Conservation (phyloP, 805 yeast genomes). For the Metschnikowia dekortorum region DNA sequence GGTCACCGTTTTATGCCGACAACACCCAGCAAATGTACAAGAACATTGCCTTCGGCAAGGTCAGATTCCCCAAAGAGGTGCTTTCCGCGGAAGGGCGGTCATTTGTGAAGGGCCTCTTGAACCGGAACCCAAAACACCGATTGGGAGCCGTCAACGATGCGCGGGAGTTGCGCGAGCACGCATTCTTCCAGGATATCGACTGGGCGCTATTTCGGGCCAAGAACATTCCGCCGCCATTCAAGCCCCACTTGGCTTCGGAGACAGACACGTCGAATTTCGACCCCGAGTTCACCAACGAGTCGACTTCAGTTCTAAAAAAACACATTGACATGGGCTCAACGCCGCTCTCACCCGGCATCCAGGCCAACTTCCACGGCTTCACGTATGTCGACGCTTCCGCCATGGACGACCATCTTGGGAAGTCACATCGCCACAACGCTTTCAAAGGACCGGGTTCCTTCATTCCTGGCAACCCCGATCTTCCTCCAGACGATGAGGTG, state of each 20-base stretch:
- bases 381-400: conserved; percentile 94
- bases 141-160: conserved; percentile 91
- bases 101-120: conserved; percentile 90
- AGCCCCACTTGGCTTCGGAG: conserved; percentile 87
- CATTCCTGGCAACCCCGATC: conserved; percentile 72
- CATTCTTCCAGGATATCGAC: conserved; percentile 86
- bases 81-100: conserved; percentile 89
- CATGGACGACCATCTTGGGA: conserved; percentile 76
- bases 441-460: conserved; percentile 59
- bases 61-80: conserved; percentile 94
- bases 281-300: conserved; percentile 93
- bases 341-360: conserved; percentile 90
- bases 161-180: conserved; percentile 84
- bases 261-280: conserved; percentile 96
- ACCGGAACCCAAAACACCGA: conserved; percentile 94
- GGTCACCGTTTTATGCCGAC: conserved; percentile 98
- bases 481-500: conserved; percentile 81
- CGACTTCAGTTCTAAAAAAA: conserved; percentile 73
- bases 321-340: conserved; percentile 64
- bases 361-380: conserved; percentile 94
- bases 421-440: conserved; percentile 32
- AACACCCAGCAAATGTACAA: conserved; percentile 98
- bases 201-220: conserved; percentile 78
- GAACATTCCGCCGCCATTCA: conserved; percentile 92
- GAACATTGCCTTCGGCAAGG: conserved; percentile 97